phyloP scores from a whole-genome alignment of 805 yeast genomes.

The Barnettozyma botsteinii region DNA sequence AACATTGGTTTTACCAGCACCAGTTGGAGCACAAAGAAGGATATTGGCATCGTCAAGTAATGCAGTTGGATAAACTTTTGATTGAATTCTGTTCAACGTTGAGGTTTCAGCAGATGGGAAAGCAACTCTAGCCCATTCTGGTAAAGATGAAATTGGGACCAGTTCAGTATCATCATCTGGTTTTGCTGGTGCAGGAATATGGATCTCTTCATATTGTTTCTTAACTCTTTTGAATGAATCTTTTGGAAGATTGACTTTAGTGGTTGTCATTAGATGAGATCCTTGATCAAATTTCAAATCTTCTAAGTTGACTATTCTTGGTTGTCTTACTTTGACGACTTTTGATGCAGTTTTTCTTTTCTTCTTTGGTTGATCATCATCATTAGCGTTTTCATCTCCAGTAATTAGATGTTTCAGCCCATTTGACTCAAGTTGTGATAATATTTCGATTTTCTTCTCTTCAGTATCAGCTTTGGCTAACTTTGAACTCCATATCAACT shows the following conservation, averaged over 20 bases:
- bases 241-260: slow-evolving; percentile 69
- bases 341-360: slow-evolving; percentile 21
- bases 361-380: slow-evolving; percentile 18
- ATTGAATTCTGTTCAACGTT: slow-evolving; percentile 75
- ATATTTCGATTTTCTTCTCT: slow-evolving; percentile 31
- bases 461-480: slow-evolving; percentile 35
- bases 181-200: slow-evolving; percentile 78
- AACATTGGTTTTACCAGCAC: slow-evolving; percentile 97
- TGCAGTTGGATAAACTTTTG: slow-evolving; percentile 75
- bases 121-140: slow-evolving; percentile 75
- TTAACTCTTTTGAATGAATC: slow-evolving; percentile 77
- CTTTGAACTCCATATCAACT: slow-evolving; percentile 49
- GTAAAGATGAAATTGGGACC: slow-evolving; percentile 57
- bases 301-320: slow-evolving; percentile 58
- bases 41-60: slow-evolving; percentile 66
- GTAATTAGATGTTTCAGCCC: slow-evolving; percentile 38
- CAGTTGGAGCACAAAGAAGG: slow-evolving; percentile 94
- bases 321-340: slow-evolving; percentile 27
- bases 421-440: slow-evolving; percentile 38
- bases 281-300: slow-evolving; percentile 68
- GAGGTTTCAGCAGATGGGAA: slow-evolving; percentile 65
- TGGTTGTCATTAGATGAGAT: slow-evolving; percentile 55
- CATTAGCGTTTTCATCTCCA: slow-evolving; percentile 20
- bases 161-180: slow-evolving; percentile 37
- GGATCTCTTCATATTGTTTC: slow-evolving; percentile 78